Evolutionary conservation across 176 grass and related monocot genomes (phyloP).

Genomic region (Avena atlantica): DNA sequence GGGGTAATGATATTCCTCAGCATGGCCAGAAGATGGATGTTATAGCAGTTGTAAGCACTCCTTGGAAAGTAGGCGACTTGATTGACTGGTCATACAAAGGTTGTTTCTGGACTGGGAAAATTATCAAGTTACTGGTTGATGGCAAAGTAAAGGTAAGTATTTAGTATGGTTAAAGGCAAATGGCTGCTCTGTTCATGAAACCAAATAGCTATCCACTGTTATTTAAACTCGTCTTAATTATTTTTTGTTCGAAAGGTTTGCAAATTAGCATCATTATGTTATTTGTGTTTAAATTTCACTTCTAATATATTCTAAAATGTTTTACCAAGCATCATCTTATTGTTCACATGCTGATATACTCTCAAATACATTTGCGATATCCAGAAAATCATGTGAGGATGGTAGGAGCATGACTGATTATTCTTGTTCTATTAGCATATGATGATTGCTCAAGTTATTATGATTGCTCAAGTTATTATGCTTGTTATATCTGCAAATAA

Average conservation of each 20-base stretch:
- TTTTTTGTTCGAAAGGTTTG: background rate
- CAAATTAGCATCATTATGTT: slow-evolving; percentile 2
- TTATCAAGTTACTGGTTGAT: slow-evolving; percentile 44
- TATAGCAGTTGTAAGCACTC: slow-evolving; percentile 51
- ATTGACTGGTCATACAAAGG: slow-evolving; percentile 56
- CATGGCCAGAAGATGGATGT: slow-evolving; percentile 28
- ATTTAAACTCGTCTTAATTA: slow-evolving; percentile 8
- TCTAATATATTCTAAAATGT: background rate
- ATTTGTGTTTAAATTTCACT: slow-evolving; percentile 1
- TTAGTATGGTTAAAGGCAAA: slow-evolving; percentile 1
- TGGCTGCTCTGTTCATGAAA: background rate
- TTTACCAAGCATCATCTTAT: slow-evolving; percentile 21
- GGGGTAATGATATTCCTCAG: slow-evolving; percentile 43
- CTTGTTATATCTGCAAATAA: background rate
- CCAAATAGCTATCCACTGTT: background rate
- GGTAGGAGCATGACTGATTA: background rate
- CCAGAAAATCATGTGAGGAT: background rate
- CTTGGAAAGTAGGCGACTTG: slow-evolving; percentile 71
- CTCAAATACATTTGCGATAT: background rate
- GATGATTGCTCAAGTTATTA: slow-evolving; percentile 12
- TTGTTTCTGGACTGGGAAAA: slow-evolving; percentile 69
- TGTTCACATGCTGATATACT: slow-evolving; percentile 14
- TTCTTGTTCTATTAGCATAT: slow-evolving; percentile 8
- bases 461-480: slow-evolving; percentile 11
- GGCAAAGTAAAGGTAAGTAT: slow-evolving; percentile 49